Conservation (phyloP, 2,329 filamentous ascomycete species). For the Septoria linicola region DNA sequence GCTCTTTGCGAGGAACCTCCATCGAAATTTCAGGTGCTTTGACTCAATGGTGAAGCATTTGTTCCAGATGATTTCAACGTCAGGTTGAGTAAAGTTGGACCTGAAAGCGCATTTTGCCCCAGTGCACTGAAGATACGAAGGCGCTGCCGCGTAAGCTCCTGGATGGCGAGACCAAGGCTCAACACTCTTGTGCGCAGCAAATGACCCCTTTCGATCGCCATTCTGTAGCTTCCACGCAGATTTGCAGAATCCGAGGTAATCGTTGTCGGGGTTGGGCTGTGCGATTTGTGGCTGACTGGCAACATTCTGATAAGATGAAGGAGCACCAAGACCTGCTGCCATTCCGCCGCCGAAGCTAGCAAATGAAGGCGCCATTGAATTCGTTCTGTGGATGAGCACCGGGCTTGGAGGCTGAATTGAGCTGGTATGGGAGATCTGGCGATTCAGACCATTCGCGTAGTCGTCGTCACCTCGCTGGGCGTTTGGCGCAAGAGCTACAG, state of each 20-base stretch:
- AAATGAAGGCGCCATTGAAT: constrained; percentile 16
- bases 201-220: constrained; percentile 33
- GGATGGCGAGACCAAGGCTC: constrained; percentile 32
- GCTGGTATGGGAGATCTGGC: constrained; percentile 8
- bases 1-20: constrained; percentile 50
- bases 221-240: constrained; percentile 45
- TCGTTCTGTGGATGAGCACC: constrained; percentile 22
- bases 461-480: constrained; percentile 3
- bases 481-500: constrained; percentile 22
- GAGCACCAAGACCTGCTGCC: constrained; percentile 8
- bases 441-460: background rate
- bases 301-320: background rate
- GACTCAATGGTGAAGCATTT: constrained; percentile 27
- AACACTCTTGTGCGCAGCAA: constrained; percentile 33
- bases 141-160: constrained; percentile 15
- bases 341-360: constrained; percentile 12
- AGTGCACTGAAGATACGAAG: constrained; percentile 41
- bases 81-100: constrained; percentile 39
- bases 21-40: constrained; percentile 46
- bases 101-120: constrained; percentile 48
- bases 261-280: constrained; percentile 35
- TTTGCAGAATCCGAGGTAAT: constrained; percentile 47
- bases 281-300: constrained; percentile 24
- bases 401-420: constrained; percentile 20
- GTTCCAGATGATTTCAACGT: constrained; percentile 33